A percentile compares a stretch with the other conserved stretches of the same genome.
phyloP scores from a whole-genome alignment of 805 yeast species.

The Sporopachydermia quercuum region DNA sequence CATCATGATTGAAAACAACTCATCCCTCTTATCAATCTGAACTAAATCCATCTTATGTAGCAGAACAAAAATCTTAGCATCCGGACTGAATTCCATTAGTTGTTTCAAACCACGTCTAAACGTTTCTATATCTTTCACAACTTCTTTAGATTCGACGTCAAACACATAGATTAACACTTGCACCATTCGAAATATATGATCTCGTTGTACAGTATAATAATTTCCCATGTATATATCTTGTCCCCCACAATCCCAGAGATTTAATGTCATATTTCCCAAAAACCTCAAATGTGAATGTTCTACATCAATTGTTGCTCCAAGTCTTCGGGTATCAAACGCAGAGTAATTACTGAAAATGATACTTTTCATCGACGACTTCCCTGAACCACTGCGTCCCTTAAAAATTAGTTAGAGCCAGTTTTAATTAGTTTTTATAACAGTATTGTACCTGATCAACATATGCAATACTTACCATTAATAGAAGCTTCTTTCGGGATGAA shows the following conservation, averaged over 20 bases:
- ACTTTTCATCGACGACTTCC: slow-evolving; percentile 94
- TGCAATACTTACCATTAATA: slow-evolving; percentile 32
- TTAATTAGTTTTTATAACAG: slow-evolving; percentile 2
- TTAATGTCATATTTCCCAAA: slow-evolving; percentile 87
- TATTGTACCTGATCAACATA: neutral
- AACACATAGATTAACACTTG: slow-evolving; percentile 93
- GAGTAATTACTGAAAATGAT: slow-evolving; percentile 92
- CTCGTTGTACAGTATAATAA: slow-evolving; percentile 76
- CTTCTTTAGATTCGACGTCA: slow-evolving; percentile 87
- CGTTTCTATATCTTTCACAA: slow-evolving; percentile 84
- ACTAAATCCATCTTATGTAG: slow-evolving; percentile 95
- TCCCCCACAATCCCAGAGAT: slow-evolving; percentile 97
- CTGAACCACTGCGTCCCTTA: slow-evolving; percentile 92
- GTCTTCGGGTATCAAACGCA: slow-evolving; percentile 87
- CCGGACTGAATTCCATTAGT: slow-evolving; percentile 71
- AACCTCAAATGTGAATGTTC: slow-evolving; percentile 91
- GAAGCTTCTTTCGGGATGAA: slow-evolving; percentile 36
- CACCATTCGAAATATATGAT: slow-evolving; percentile 87
- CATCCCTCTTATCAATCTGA: slow-evolving; percentile 71
- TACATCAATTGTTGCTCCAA: slow-evolving; percentile 97
- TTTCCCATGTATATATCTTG: slow-evolving; percentile 95
- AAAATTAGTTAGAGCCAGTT: too few relatives aligned
- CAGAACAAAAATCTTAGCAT: slow-evolving; percentile 80
- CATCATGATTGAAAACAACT: slow-evolving; percentile 74
- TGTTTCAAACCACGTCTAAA: slow-evolving; percentile 74